phyloP scores from a whole-genome alignment of 306 rosid genomes.

The Inga oerstediana region DNA sequence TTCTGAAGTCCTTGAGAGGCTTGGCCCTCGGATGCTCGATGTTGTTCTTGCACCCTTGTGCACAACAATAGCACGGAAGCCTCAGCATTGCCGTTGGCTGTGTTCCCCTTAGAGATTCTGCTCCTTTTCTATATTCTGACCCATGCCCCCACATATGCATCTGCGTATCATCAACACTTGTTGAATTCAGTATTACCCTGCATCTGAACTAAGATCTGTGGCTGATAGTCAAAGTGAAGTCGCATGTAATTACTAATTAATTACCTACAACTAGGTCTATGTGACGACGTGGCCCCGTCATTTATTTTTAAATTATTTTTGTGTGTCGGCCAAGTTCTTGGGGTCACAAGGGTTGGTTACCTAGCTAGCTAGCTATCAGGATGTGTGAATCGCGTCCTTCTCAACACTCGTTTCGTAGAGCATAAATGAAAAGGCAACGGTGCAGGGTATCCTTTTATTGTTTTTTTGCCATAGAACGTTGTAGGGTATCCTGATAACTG shows the following conservation, averaged over 20 bases:
- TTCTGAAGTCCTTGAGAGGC: slow-evolving; percentile 86
- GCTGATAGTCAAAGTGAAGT: background rate
- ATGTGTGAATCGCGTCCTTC: slow-evolving; percentile 20
- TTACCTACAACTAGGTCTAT: background rate
- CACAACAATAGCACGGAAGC: slow-evolving; percentile 91
- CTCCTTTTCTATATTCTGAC: slow-evolving; percentile 89
- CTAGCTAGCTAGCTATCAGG: background rate
- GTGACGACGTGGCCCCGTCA: background rate
- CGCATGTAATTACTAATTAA: background rate
- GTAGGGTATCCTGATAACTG: slow-evolving; percentile 43
- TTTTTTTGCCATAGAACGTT: background rate
- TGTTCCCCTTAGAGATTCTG: slow-evolving; percentile 86
- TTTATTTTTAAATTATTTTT: background rate
- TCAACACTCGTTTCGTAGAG: slow-evolving; percentile 24
- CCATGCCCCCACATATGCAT: slow-evolving; percentile 99
- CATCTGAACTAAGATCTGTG: background rate
- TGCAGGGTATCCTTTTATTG: slow-evolving; percentile 38
- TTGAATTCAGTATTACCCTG: background rate
- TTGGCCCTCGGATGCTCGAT: slow-evolving; percentile 90
- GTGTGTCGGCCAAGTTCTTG: background rate
- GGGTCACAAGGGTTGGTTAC: background rate
- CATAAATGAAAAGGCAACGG: slow-evolving; percentile 38
- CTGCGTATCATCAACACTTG: slow-evolving; percentile 32
- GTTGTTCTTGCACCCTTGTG: slow-evolving; percentile 87
- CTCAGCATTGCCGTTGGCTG: slow-evolving; percentile 97